Base-by-base conservation (phyloP, 176 grass and related monocot genomes). In the Cenchrus purpureus region DNA sequence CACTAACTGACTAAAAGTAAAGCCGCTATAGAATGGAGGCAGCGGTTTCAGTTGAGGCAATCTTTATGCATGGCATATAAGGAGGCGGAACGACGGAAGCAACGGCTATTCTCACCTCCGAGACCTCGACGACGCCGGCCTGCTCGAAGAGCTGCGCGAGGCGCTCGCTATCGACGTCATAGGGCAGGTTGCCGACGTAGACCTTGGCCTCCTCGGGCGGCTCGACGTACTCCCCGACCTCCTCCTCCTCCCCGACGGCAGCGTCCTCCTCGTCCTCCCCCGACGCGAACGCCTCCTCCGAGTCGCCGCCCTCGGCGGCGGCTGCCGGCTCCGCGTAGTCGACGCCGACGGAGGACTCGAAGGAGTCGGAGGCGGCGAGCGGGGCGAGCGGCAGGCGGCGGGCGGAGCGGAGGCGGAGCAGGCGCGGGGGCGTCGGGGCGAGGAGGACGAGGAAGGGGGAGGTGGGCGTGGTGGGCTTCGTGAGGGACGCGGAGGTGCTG, bases 111-210 rank as follows among this genome's bases (percentile, higher is more conserved):
- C 59, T 86, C 70, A 99, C 97, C 92, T 99, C 97, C 0, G 97
- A 62, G 83, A 94, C 71, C 74, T 99, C 92, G 48, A 99, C 97
- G 20, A 91, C 51, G 68, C 97, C 94, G 6, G 94, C 91, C 85
- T 90, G 67, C 6, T 99, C 91, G 74, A 99, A 97, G 20, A 99
- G 79, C 86, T 92, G 84, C 2, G 92, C 97, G 43, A 99, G 93
- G 67, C 90, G 73, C 84, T 99, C 91, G 65, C 84, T 99, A 79
- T 93, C 90, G 22, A 97, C 50, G 84, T 96, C 97, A 34, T 85
- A 99, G n/a, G 97, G 92, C 1, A 99, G 86, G 85, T 94, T 92
- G 7, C 97, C 97, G 8, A 96, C 79, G 66, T 89, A 99, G 20
- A 99, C 83, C 86, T 99, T 99, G 64, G 94, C 91, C 75, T 96